Evolutionary conservation across 2,329 filamentous ascomycete species (phyloP).

Genomic region (Colletotrichum spaethianum): DNA sequence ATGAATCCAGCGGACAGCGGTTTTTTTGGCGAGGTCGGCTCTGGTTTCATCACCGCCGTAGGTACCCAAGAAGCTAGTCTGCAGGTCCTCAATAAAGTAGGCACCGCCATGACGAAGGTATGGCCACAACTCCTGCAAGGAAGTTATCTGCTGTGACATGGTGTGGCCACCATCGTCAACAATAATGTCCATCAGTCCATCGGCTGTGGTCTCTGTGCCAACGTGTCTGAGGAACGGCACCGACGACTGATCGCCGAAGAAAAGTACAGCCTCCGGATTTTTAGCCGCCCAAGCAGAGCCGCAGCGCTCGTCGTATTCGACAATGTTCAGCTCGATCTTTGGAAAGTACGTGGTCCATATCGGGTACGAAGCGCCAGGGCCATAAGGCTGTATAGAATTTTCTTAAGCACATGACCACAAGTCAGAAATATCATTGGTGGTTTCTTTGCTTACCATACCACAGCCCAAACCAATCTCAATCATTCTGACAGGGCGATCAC

Average conservation of each 20-base stretch:
- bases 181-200: not conserved
- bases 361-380: not conserved
- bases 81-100: not conserved
- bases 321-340: not conserved
- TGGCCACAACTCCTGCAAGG: not conserved
- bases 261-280: not conserved
- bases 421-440: accelerated
- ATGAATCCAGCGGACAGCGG: not conserved
- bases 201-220: not conserved
- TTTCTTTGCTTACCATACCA: not conserved
- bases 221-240: not conserved
- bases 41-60: not conserved
- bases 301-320: not conserved
- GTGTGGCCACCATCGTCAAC: not conserved
- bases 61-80: not conserved
- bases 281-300: not conserved
- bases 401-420: not conserved
- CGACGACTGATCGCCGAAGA: not conserved
- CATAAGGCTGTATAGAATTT: not conserved
- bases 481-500: not conserved
- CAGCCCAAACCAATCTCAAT: not conserved
- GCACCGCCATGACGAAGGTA: not conserved
- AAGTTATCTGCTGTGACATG: not conserved
- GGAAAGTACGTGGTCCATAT: not conserved
- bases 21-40: not conserved